phyloP scores from a whole-genome alignment of 768 basidiomycete genomes.

The Pulveroboletus sp. region DNA sequence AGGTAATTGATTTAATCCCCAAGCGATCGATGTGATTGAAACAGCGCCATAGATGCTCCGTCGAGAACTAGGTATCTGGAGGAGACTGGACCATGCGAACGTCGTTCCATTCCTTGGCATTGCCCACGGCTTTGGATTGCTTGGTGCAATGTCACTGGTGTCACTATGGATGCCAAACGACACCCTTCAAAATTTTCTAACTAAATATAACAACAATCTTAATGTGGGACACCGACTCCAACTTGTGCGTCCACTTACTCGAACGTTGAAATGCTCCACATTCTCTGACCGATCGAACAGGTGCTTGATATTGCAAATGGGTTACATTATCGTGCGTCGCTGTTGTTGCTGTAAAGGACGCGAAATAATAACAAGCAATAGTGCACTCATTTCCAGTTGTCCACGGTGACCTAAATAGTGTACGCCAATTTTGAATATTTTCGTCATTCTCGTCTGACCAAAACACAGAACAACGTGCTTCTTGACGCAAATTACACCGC shows the following conservation, averaged over 20 bases:
- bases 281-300: slow-evolving; percentile 21
- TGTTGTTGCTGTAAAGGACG: not conserved
- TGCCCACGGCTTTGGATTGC: no score
- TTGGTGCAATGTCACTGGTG: no score
- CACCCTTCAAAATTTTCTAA: slow-evolving; percentile 20
- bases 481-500: slow-evolving; percentile 27
- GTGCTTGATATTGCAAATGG: slow-evolving; percentile 13
- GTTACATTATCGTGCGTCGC: slow-evolving; percentile 9
- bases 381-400: slow-evolving; percentile 15
- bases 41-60: slow-evolving; percentile 14
- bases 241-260: slow-evolving; percentile 15
- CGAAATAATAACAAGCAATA: not conserved
- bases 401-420: slow-evolving; percentile 17
- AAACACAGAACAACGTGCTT: slow-evolving; percentile 17
- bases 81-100: no score
- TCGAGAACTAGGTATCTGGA: no score
- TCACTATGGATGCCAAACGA: no score
- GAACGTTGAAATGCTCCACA: not conserved
- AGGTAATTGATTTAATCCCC: not conserved
- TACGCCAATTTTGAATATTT: not conserved
- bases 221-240: no score
- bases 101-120: no score
- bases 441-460: not conserved
- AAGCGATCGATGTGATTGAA: accelerated
- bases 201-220: not conserved